Evolutionary conservation across 805 yeast species (phyloP), one percentile per base, ranked within the genome.

Genomic region (Cyberlindnera misumaiensis): DNA sequence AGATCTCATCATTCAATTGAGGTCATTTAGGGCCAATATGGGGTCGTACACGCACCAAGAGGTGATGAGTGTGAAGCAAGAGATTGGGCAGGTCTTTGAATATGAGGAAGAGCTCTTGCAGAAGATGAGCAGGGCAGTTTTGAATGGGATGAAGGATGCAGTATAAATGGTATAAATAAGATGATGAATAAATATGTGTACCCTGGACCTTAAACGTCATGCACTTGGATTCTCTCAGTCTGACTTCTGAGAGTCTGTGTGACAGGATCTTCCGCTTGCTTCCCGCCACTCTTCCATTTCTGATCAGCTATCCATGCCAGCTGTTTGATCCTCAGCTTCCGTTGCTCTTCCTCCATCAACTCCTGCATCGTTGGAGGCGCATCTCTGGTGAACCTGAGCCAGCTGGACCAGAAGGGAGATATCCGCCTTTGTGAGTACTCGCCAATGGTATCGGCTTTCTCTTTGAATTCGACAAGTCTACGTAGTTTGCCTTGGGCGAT

Each of bases 371-470:
- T 65, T 0, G 95, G 95, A 6, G 79, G 68, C 3, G 59, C 53
- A 1, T 64, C 59, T 35, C 93, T 66, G 2, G 84, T 77, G 48
- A 74, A 65, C 38, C 90, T 60, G 15, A 86, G 67, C 95, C 95
- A 85, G 55, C 81, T 89, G 28, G 73, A 64, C 94, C 95, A 85
- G 51, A 77, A 86, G 12, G 87, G 75, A 13, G 76, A 73, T 6
- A 66, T 56, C 46, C 35, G 34, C 31, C 36, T 39, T 32, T 36
- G 40, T 4, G 45, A 39, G 16, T 42, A 42, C 30, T 75, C 77
- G 46, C 80, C 80, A 44, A 80, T 83, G 6, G 72, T 74, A 32
- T 73, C 36, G n/a, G n/a, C 13, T 41, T 13, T 45, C 17, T 52
- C 71, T 73, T 4, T 66, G 55, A 86, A 84, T 40, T 80, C 77